A percentile compares a stretch with the other conserved stretches of the same genome.
Evolutionary conservation across 768 basidiomycete genomes (phyloP).

Genomic region (Dioszegia hungarica): DNA sequence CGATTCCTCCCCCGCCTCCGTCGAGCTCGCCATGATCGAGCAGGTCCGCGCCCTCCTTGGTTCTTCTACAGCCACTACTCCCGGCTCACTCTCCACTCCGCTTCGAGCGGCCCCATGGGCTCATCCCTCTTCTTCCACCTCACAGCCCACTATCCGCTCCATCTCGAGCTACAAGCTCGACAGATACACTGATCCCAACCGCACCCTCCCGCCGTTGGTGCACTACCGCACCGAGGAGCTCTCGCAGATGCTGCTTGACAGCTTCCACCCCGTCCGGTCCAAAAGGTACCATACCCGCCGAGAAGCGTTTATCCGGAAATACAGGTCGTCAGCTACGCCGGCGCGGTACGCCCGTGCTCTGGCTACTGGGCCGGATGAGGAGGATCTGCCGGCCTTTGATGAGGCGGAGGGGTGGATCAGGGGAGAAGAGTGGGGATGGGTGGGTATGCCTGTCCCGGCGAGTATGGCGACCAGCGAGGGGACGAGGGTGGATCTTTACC

Average conservation of each 20-base stretch:
- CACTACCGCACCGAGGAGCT: slow-evolving; percentile 37
- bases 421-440: slow-evolving; percentile 33
- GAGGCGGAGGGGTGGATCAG: slow-evolving; percentile 18
- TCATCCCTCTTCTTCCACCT: not conserved
- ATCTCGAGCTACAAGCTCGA: not conserved
- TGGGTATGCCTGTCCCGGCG: slow-evolving; percentile 17
- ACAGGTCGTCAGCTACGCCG: slow-evolving; percentile 28
- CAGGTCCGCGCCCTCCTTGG: slow-evolving; percentile 2
- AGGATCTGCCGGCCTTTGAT: slow-evolving; percentile 13
- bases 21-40: not conserved
- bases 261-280: slow-evolving; percentile 38
- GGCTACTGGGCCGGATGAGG: slow-evolving; percentile 2
- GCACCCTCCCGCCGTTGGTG: slow-evolving; percentile 22
- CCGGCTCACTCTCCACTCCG: not conserved
- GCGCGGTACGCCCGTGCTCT: slow-evolving; percentile 18
- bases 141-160: not conserved
- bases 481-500: slow-evolving; percentile 11
- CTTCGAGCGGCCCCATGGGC: slow-evolving; percentile 31
- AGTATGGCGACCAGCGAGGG: slow-evolving; percentile 12
- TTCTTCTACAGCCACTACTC: slow-evolving; percentile 1
- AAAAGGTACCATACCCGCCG: slow-evolving; percentile 39
- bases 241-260: slow-evolving; percentile 41
- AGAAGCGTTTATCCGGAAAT: slow-evolving; percentile 38
- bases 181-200: slow-evolving; percentile 13
- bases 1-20: slow-evolving; percentile 3